A percentile compares a stretch with the other conserved stretches of the same genome.
phyloP scores from a whole-genome alignment of 176 grass and related monocot genomes.

The Chrysopogon serrulatus region DNA sequence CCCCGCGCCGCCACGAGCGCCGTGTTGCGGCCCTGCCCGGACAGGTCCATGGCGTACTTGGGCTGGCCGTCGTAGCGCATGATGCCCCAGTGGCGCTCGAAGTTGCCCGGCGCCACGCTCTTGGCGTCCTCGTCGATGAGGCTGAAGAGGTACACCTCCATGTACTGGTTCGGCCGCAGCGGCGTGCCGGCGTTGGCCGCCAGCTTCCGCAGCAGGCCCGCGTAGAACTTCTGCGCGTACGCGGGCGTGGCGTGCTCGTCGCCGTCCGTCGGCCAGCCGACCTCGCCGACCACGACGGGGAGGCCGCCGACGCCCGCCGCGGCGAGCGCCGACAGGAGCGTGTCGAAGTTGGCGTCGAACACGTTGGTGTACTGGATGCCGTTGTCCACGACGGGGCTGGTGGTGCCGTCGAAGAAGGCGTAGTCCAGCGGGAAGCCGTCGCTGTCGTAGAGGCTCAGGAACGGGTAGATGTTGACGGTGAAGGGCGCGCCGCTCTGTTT shows the following conservation, averaged over 20 bases:
- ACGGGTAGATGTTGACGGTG: constrained; percentile 90
- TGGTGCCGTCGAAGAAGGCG: constrained; percentile 75
- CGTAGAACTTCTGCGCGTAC: constrained; percentile 56
- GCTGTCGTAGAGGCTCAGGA: constrained; percentile 60
- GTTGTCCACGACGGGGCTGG: constrained; percentile 43
- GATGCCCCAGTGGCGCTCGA: constrained; percentile 84
- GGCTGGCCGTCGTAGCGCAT: constrained; percentile 68
- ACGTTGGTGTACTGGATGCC: constrained; percentile 66
- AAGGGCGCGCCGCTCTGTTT: constrained; percentile 68
- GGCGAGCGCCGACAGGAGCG: constrained; percentile 49
- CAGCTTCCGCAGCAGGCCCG: constrained; percentile 50
- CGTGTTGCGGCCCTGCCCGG: constrained; percentile 37
- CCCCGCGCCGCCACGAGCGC: constrained; percentile 42
- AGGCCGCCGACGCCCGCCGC: constrained; percentile 28
- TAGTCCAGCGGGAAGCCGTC: constrained; percentile 65
- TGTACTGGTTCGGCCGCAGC: constrained; percentile 46
- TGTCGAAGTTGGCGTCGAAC: constrained; percentile 82
- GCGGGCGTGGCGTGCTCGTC: constrained; percentile 38
- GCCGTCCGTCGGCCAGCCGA: constrained; percentile 80
- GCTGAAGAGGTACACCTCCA: constrained; percentile 78
- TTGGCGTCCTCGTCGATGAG: constrained; percentile 82
- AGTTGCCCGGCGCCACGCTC: constrained; percentile 62
- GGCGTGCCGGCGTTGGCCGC: constrained; percentile 51
- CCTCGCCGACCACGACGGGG: constrained; percentile 64
- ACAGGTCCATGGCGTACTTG: constrained; percentile 63